Evolutionary conservation across 148 eudicot genomes (phyloP), one percentile per base, ranked within the genome.

Genomic region (Dianthus caryophyllus): DNA sequence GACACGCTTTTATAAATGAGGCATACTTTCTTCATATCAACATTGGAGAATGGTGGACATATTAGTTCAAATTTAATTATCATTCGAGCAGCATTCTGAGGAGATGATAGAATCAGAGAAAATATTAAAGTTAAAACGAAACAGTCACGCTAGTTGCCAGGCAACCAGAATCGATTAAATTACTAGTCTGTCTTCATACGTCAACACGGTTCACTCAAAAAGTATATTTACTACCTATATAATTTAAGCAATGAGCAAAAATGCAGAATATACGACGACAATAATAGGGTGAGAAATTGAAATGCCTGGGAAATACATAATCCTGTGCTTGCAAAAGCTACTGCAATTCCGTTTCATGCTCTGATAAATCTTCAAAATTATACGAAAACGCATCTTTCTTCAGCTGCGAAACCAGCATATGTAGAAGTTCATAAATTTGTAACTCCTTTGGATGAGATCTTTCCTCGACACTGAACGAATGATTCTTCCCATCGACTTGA

Each of bases 391-490:
- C 38, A 48, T 78, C 80, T 55, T 79, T 68, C 78, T 76, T 83
- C 76, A 78, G 52, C 33, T 83, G 86, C 27, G 73, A 76, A 62
- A 69, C 73, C 68, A 88, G 71, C 46, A 68, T 29, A 59, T 76
- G 66, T 47, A 88, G 67, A 21, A 66, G 55, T 47, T 82, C 83
- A 65, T 78, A 83, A 59, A 85, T 71, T 39, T 47, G 49, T 21
- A 47, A 50, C 14, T 82, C 78, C 30, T 71, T 64, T 22, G 71
- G 65, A 73, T 83, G 94, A 54, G 44, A 66, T 57, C 88, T 76
- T 72, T 85, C 90, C 47, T 88, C 88, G 21, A 83, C 94, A 12
- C 75, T 82, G 77, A 88, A 88, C 5, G 65, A 59, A 63, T 69
- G 76, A 66, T 74, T 72, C 78, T 83, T 83, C 43, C 90, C 90